Percentiles rank a stretch among this genome's conserved stretches.
These are phyloP conservation scores for Coemansia asiatica DNA, from an alignment of 192 early-diverging fungal species.

Conservation along the genomic window DNA sequence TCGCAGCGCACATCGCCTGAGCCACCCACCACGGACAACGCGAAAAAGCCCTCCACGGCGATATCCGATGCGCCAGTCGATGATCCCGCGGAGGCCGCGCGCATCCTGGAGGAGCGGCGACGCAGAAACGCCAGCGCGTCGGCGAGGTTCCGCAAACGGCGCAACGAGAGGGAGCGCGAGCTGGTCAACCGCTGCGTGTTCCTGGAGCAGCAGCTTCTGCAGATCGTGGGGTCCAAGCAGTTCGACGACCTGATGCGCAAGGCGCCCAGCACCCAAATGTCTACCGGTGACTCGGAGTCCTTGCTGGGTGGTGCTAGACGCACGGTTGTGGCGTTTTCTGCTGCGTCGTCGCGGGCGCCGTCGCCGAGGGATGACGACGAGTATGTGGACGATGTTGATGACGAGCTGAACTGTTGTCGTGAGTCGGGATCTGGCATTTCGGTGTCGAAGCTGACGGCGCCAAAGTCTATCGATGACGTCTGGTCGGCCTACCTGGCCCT, in stretches of 20 bases:
- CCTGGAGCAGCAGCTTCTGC: constrained; percentile 49
- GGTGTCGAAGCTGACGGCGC: constrained; percentile 37
- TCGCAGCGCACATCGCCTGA: not conserved
- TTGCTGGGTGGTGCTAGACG: not conserved
- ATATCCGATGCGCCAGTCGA: not conserved
- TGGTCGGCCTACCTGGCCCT: constrained; percentile 45
- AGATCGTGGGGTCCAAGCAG: constrained; percentile 15
- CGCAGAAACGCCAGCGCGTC: constrained; percentile 65
- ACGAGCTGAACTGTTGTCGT: not conserved
- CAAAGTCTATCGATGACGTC: constrained; percentile 34
- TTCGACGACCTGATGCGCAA: constrained; percentile 40
- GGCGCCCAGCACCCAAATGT: constrained; percentile 17
- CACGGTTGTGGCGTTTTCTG: not conserved
- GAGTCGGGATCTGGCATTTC: constrained; percentile 15
- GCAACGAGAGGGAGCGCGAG: constrained; percentile 64
- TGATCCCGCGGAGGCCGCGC: constrained; percentile 27
- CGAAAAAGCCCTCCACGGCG: not conserved
- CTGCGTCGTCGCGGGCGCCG: constrained; percentile 7
- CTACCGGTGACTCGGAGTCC: not conserved
- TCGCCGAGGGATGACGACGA: constrained; percentile 8
- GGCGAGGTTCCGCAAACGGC: constrained; percentile 64
- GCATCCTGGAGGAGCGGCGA: constrained; percentile 62
- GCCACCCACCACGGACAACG: not conserved
- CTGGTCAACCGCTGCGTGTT: constrained; percentile 57
- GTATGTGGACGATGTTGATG: constrained; percentile 13